Conservation (phyloP, 2,329 filamentous ascomycete species). For the Hymenoscyphus occultus region DNA sequence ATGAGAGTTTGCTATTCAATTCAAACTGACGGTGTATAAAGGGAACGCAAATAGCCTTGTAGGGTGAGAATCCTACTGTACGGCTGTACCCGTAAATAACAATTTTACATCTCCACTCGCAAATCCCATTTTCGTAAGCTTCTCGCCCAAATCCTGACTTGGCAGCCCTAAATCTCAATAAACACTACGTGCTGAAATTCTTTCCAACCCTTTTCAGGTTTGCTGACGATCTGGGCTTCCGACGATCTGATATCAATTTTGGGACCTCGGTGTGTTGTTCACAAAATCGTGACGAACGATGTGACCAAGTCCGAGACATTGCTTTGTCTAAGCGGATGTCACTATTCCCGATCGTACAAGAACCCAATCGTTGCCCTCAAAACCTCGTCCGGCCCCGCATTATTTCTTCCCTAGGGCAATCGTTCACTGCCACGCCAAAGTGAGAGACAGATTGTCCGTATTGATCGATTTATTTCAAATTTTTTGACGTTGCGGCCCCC, state of each 20-base stretch:
- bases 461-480: background rate
- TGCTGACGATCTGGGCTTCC: background rate
- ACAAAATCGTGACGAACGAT: background rate
- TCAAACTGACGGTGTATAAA: background rate
- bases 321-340: constrained; percentile 8
- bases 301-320: constrained; percentile 6
- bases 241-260: background rate
- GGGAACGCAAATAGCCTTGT: background rate
- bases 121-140: constrained; percentile 1
- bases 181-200: background rate
- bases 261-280: background rate
- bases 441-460: background rate
- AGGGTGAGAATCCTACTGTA: background rate
- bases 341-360: constrained; percentile 7
- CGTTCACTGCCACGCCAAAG: background rate
- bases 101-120: background rate
- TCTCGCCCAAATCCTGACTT: constrained; percentile 1
- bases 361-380: background rate
- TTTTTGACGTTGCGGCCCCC: background rate
- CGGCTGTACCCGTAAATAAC: background rate
- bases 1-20: background rate
- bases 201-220: background rate
- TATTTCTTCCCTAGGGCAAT: background rate
- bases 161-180: background rate
- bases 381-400: background rate